Percentiles rank a stretch among this genome's conserved stretches.
Evolutionary conservation across 345 rosid species (phyloP).

Genomic region (Eucalyptus pumila): DNA sequence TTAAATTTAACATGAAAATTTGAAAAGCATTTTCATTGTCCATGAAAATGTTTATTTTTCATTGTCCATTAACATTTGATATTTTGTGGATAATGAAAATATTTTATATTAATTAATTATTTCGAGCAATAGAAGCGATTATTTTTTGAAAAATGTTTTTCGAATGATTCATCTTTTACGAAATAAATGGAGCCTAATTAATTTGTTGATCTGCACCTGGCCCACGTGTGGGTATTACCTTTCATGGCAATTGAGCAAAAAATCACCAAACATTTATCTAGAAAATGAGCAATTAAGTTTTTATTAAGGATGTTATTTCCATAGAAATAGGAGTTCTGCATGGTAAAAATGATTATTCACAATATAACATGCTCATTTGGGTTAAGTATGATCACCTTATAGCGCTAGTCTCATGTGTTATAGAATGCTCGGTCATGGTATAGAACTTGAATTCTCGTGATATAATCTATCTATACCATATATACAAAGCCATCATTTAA

Average conservation of each 20-base stretch:
- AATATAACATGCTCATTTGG: not conserved
- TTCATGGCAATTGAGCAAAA: not conserved
- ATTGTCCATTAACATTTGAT: no score
- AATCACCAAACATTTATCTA: not conserved
- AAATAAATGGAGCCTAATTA: not conserved
- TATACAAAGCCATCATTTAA: no score
- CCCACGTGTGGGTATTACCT: not conserved
- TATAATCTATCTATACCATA: not conserved
- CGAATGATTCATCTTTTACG: no score
- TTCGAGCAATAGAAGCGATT: fast-evolving
- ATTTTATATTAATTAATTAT: no score
- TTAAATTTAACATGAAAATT: no score
- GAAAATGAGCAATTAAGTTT: not conserved
- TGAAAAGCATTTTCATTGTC: no score
- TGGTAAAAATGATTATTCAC: not conserved
- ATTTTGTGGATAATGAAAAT: fast-evolving
- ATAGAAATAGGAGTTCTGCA: not conserved
- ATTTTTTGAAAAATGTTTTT: no score
- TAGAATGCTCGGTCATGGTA: not conserved
- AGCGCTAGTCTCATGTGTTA: not conserved
- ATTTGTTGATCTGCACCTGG: not conserved
- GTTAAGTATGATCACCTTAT: not conserved
- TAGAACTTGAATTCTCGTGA: not conserved
- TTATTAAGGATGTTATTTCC: not conserved
- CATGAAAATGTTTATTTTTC: no score